These are phyloP conservation scores for Purpureocillium lavendulum DNA, from an alignment of 2,329 filamentous ascomycete genomes.

Conservation along the genomic window DNA sequence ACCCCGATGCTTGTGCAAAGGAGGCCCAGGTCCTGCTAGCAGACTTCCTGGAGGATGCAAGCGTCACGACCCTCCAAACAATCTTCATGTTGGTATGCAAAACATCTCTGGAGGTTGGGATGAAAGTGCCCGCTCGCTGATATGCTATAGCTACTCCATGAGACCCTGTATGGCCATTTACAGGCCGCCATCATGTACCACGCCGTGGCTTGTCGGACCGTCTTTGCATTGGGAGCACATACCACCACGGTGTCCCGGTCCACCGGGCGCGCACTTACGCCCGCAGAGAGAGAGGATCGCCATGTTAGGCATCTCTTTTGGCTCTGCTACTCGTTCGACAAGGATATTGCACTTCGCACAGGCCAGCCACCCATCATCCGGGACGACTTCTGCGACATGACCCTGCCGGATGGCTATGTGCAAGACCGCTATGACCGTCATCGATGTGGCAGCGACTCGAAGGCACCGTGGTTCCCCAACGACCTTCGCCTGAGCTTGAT, in stretches of 20 bases:
- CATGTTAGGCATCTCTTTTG: conserved; percentile 40
- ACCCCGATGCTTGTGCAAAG: conserved; percentile 29
- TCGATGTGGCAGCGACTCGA: conserved; percentile 1
- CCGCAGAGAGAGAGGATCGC: conserved; percentile 17
- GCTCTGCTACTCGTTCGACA: conserved; percentile 46
- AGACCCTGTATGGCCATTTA: conserved; percentile 37
- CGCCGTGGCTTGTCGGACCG: conserved; percentile 34
- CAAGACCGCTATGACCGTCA: conserved; percentile 11
- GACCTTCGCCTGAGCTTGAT: conserved; percentile 41
- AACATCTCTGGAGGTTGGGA: neutral
- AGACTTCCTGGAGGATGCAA: conserved; percentile 33
- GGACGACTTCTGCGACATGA: conserved; percentile 44
- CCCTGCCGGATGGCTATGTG: conserved; percentile 29
- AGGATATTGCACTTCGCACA: conserved; percentile 44
- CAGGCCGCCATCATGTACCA: conserved; percentile 34
- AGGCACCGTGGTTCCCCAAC: conserved; percentile 29
- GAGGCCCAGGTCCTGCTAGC: conserved; percentile 33
- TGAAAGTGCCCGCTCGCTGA: neutral
- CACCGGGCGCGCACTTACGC: conserved; percentile 7
- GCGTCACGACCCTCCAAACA: conserved; percentile 34
- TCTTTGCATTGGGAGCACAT: conserved; percentile 42
- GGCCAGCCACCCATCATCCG: conserved; percentile 42
- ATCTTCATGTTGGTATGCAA: conserved; percentile 37
- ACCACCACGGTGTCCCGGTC: conserved; percentile 11
- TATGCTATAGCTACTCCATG: conserved; percentile 30